phyloP scores from a whole-genome alignment of 139 green algal genomes.

The Astrephomene gubernaculifera region DNA sequence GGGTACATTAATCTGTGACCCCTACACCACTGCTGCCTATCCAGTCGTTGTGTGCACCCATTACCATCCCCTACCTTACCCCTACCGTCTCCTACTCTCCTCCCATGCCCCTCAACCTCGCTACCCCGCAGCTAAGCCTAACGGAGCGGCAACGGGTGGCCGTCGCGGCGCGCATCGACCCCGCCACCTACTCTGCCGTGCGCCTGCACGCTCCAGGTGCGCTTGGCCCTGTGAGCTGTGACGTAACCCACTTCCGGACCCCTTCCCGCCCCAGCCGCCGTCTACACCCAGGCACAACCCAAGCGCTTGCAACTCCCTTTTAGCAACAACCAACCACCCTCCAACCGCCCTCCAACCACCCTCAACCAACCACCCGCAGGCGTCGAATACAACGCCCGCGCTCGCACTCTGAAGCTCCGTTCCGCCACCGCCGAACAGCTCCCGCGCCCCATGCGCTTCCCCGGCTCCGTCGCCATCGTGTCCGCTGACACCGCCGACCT shows the following conservation, averaged over 20 bases:
- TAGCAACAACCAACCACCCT: too few species aligned
- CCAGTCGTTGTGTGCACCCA: too few species aligned
- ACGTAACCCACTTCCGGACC: not conserved
- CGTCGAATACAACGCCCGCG: conserved; percentile 70
- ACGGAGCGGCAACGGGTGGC: conserved; percentile 61
- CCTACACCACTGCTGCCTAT: too few species aligned
- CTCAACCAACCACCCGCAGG: conserved; percentile 3
- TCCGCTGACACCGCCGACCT: conserved; percentile 75
- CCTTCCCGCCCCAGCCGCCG: not conserved
- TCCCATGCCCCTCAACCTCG: too few species aligned
- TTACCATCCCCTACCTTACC: too few species aligned
- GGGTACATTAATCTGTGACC: too few species aligned
- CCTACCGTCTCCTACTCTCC: too few species aligned
- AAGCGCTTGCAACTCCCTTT: too few species aligned
- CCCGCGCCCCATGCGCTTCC: conserved; percentile 62
- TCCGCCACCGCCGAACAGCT: conserved; percentile 27
- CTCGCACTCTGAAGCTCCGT: conserved; percentile 46
- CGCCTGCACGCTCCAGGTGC: conserved; percentile 44
- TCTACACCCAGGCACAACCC: too few species aligned
- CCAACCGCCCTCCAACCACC: not conserved
- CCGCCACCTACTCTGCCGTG: conserved; percentile 51
- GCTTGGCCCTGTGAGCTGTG: not conserved
- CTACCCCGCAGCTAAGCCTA: conserved; percentile 17
- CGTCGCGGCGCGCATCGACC: conserved; percentile 73
- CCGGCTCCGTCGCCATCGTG: conserved; percentile 80